These are phyloP conservation scores for Bodo saltans DNA, from an alignment of 78 protist species.

Conservation along the genomic window DNA sequence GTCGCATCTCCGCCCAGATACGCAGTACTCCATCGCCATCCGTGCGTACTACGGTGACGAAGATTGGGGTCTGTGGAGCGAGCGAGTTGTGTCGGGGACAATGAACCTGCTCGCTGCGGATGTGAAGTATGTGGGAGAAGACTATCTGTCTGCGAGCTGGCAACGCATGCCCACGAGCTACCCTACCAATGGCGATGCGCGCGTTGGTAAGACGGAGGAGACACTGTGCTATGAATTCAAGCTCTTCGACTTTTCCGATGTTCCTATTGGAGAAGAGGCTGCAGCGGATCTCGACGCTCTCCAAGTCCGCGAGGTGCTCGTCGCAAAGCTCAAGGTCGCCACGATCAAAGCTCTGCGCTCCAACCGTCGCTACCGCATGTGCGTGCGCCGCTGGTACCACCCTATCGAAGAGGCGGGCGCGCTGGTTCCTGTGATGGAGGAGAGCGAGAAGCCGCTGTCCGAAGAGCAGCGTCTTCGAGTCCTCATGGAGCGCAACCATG, in stretches of 20 bases:
- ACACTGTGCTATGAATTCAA: not conserved
- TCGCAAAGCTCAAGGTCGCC: not conserved
- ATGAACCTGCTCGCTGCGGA: not conserved
- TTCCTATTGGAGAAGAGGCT: too few species aligned
- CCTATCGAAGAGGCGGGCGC: not conserved
- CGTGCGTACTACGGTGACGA: constrained; percentile 17
- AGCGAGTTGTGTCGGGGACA: not conserved
- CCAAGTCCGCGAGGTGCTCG: too few species aligned
- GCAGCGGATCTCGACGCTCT: too few species aligned
- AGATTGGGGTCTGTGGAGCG: not conserved
- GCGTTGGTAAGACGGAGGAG: not conserved
- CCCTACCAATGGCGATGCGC: not conserved
- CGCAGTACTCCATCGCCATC: not conserved
- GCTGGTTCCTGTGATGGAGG: not conserved
- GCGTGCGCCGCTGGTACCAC: constrained; percentile 5
- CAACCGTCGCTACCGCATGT: constrained; percentile 5
- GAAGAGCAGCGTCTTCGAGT: not conserved
- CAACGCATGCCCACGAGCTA: not conserved
- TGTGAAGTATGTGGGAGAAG: not conserved
- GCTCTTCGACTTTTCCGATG: not conserved
- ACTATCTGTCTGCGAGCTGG: constrained; percentile 12
- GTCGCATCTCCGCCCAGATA: not conserved
- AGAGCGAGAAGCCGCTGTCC: not conserved
- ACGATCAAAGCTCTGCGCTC: not conserved
- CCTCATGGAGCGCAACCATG: not conserved